Conservation (phyloP, 2,329 filamentous ascomycete genomes). For the Beauveria caledonica region DNA sequence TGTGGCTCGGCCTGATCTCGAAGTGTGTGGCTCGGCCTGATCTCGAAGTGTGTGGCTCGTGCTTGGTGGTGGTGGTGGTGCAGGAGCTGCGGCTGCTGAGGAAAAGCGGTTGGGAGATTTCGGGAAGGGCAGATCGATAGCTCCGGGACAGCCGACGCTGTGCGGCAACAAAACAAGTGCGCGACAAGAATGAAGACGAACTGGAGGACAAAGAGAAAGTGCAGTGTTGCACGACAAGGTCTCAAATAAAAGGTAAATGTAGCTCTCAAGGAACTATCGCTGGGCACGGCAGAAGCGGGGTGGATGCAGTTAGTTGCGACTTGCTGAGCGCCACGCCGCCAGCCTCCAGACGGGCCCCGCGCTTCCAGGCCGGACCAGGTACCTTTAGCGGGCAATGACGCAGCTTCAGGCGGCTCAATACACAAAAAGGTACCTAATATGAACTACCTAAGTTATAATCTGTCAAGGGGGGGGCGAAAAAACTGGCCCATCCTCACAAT, state of each 20-base stretch:
- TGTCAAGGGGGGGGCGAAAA: too few relatives aligned
- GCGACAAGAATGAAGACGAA: neutral
- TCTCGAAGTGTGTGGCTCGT: conserved; percentile 17
- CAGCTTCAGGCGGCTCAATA: neutral
- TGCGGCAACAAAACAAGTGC: neutral
- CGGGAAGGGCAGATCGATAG: neutral
- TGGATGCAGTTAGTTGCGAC: neutral
- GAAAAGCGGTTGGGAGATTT: neutral
- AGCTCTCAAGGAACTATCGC: neutral
- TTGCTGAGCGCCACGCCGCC: neutral
- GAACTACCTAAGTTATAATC: too few relatives aligned
- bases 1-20: conserved; percentile 19
- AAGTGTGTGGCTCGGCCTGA: conserved; percentile 23
- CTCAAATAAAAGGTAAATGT: neutral
- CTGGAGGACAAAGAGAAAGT: neutral
- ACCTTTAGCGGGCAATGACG: neutral
- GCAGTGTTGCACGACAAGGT: neutral
- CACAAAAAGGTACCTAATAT: neutral
- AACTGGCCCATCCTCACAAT: too few relatives aligned
- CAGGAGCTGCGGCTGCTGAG: neutral
- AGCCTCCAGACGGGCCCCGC: neutral
- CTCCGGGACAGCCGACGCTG: neutral
- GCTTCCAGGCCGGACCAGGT: neutral
- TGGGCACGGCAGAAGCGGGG: conserved; percentile 6
- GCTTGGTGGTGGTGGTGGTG: neutral